Percentiles rank a stretch among this genome's conserved stretches.
phyloP scores from a whole-genome alignment of 2,329 filamentous ascomycete genomes.

The Fusarium solani-melongenae region DNA sequence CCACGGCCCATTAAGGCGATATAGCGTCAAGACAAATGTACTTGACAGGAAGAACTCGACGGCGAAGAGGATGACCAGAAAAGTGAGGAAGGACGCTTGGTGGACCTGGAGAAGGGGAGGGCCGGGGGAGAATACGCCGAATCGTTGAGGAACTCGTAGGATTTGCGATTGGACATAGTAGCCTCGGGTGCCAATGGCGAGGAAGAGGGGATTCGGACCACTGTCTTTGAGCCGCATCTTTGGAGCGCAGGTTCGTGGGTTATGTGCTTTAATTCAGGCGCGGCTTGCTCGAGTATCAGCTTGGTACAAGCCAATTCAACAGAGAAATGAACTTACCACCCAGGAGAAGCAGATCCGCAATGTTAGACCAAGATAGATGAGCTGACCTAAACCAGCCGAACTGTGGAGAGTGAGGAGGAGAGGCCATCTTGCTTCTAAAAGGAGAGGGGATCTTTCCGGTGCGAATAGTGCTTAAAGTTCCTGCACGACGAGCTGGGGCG shows the following conservation, averaged over 20 bases:
- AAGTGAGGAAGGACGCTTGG: neutral
- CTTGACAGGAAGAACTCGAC: neutral
- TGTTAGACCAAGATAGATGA: too few relatives aligned
- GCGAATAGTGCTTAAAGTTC: neutral
- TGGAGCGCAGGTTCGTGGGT: neutral
- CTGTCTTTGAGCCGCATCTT: neutral
- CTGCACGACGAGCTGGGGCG: neutral
- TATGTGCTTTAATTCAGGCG: neutral
- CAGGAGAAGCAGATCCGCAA: too few relatives aligned
- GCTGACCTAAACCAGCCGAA: fast-evolving
- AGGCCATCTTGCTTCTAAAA: neutral
- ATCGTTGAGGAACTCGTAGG: conserved; percentile 10
- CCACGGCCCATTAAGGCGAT: neutral
- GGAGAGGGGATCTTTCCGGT: neutral
- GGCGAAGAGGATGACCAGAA: neutral
- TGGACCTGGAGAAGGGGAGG: neutral
- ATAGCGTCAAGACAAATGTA: neutral
- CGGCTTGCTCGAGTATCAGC: neutral
- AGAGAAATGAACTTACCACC: too few relatives aligned
- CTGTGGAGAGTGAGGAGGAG: neutral
- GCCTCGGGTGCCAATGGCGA: neutral
- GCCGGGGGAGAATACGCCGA: conserved; percentile 9
- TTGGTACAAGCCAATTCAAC: neutral
- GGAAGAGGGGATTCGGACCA: neutral
- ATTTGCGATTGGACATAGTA: conserved; percentile 13